phyloP scores from a whole-genome alignment of 345 rosid genomes.

The Citrus inodora region DNA sequence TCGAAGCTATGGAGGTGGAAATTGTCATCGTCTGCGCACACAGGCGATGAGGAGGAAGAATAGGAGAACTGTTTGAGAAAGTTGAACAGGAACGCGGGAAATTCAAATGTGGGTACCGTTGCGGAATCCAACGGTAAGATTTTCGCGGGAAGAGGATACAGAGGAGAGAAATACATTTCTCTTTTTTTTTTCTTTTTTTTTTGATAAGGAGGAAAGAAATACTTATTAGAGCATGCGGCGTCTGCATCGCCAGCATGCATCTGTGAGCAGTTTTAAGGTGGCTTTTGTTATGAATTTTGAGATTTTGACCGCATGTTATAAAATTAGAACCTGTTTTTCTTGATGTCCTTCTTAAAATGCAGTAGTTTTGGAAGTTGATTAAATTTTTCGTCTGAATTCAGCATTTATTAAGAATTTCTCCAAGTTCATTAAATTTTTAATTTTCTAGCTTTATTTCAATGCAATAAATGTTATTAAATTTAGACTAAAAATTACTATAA shows the following conservation, averaged over 20 bases:
- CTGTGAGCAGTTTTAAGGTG: not conserved
- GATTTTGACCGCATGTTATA: not conserved
- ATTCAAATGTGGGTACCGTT: conserved; percentile 1
- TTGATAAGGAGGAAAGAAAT: not conserved
- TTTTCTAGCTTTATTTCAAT: not conserved
- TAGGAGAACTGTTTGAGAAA: conserved; percentile 9
- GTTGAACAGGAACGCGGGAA: conserved; percentile 6
- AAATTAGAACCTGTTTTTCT: not conserved
- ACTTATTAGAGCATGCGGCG: not conserved
- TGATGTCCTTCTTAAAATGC: not conserved
- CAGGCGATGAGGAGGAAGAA: conserved; percentile 13
- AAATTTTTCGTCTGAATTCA: too few species aligned
- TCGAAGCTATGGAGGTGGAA: not conserved
- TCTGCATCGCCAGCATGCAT: not conserved
- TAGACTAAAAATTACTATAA: too few species aligned
- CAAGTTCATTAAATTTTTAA: too few species aligned
- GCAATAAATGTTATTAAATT: not conserved
- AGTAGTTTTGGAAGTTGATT: too few species aligned
- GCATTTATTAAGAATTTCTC: not conserved
- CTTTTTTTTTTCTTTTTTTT: too few species aligned
- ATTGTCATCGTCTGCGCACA: not conserved
- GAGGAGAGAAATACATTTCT: not conserved
- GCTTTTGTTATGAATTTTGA: too few species aligned
- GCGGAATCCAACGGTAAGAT: not conserved
- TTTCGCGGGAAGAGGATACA: not conserved